A percentile compares a stretch with the other conserved stretches of the same genome.
These are phyloP conservation scores for Esteya vermicola DNA, from an alignment of 2,329 filamentous ascomycete genomes.

Conservation along the genomic window DNA sequence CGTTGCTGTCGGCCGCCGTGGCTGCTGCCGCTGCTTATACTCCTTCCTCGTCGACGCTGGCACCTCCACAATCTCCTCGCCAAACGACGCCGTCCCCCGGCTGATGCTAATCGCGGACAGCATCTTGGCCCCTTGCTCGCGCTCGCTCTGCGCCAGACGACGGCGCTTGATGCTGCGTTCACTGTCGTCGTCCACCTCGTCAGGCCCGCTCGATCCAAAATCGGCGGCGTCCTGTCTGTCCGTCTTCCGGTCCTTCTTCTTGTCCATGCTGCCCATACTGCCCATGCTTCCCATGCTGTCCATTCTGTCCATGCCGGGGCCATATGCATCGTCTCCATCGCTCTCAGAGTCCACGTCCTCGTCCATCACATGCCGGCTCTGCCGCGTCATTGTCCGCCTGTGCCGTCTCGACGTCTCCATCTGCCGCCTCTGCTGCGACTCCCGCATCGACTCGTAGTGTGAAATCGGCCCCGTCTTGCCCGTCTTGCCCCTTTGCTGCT, in stretches of 20 bases:
- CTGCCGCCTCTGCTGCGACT: conserved; percentile 27
- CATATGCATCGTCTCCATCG: too few species aligned
- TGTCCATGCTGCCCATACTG: too few species aligned
- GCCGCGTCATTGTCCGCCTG: too few species aligned
- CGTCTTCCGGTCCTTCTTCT: too few species aligned
- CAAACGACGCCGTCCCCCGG: conserved; percentile 14
- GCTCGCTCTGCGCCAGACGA: conserved; percentile 22
- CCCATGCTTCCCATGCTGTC: too few species aligned
- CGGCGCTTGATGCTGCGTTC: conserved; percentile 21
- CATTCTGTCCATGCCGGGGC: too few species aligned
- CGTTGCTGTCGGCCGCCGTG: background rate
- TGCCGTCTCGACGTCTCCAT: conserved; percentile 7
- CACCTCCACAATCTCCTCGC: conserved; percentile 21
- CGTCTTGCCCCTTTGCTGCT: too few species aligned
- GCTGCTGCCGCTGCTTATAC: conserved; percentile 5
- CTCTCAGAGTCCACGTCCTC: too few species aligned
- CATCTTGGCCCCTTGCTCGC: conserved; percentile 24
- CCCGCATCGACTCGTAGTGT: conserved; percentile 30
- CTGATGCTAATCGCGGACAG: conserved; percentile 26
- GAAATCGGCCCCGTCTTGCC: conserved; percentile 18
- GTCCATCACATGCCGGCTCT: too few species aligned
- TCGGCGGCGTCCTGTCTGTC: conserved; percentile 11
- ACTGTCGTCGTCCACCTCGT: conserved; percentile 18
- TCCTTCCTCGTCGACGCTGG: conserved; percentile 17
- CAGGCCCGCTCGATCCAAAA: conserved; percentile 11